Conservation (phyloP, 805 yeast genomes). For the Lipomyces oligophaga region DNA sequence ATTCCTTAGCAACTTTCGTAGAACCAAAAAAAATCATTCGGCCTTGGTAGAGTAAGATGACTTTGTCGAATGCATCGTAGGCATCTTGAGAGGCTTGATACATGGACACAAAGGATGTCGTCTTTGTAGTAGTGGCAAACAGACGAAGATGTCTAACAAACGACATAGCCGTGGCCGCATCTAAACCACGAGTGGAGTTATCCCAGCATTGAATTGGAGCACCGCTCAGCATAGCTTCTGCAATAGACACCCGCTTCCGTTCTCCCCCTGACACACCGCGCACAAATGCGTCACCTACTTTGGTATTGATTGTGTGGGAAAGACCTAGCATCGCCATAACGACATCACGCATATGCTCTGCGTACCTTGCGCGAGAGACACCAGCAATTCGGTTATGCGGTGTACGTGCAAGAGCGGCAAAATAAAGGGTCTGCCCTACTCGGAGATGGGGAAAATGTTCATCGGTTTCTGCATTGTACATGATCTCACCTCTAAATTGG, state of each 20-base stretch:
- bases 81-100: conserved; percentile 57
- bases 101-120: conserved; percentile 60
- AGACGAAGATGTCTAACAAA: conserved; percentile 56
- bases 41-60: conserved; percentile 53
- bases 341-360: conserved; percentile 49
- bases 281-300: conserved; percentile 46
- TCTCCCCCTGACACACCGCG: conserved; percentile 62
- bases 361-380: conserved; percentile 48
- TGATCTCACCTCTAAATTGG: conserved; percentile 57
- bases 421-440: conserved; percentile 56
- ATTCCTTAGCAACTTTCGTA: conserved; percentile 46
- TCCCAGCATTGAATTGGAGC: conserved; percentile 57
- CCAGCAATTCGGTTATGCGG: conserved; percentile 57
- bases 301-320: conserved; percentile 43
- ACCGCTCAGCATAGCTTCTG: conserved; percentile 47
- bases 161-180: conserved; percentile 66
- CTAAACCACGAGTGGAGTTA: conserved; percentile 69
- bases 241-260: conserved; percentile 54
- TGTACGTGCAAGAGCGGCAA: conserved; percentile 54
- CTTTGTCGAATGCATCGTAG: conserved; percentile 53
- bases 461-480: conserved; percentile 63
- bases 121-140: conserved; percentile 47
- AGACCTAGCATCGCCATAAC: conserved; percentile 48
- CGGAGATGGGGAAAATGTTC: conserved; percentile 59
- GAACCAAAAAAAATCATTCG: conserved; percentile 54